A percentile compares a stretch with the other conserved stretches of the same genome.
Conservation (phyloP, 352 stramenopile species). For the Phytopythium boreale region DNA sequence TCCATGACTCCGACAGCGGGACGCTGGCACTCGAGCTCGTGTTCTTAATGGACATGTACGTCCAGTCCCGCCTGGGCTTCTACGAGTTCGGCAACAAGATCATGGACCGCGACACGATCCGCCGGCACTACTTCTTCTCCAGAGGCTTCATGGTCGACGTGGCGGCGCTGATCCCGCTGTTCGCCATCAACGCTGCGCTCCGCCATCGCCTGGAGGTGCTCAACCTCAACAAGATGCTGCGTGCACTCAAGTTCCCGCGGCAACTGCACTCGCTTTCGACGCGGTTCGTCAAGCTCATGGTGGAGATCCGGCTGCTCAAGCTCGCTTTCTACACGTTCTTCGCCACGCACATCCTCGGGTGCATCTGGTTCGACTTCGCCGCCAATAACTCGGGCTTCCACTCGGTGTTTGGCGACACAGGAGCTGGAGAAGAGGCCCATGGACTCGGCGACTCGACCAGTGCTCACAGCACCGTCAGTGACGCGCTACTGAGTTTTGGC, state of each 20-base stretch:
- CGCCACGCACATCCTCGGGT: conserved; percentile 48
- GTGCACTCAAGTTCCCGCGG: conserved; percentile 42
- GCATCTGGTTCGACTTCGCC: conserved; percentile 61
- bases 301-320: conserved; percentile 45
- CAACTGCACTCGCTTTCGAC: conserved; percentile 44
- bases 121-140: conserved; percentile 39
- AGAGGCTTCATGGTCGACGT: conserved; percentile 41
- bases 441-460: background rate
- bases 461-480: background rate
- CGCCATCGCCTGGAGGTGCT: conserved; percentile 29
- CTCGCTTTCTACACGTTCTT: conserved; percentile 61
- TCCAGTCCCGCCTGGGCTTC: conserved; percentile 50
- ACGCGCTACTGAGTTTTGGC: conserved; percentile 9
- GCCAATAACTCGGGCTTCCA: conserved; percentile 40
- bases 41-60: conserved; percentile 48
- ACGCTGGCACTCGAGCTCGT: conserved; percentile 36
- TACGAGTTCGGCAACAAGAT: conserved; percentile 71
- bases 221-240: conserved; percentile 57
- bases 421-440: background rate
- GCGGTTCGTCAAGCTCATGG: conserved; percentile 51
- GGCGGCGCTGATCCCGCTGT: conserved; percentile 36
- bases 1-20: conserved; percentile 22
- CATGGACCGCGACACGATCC: conserved; percentile 41
- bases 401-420: conserved; percentile 5
- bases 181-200: conserved; percentile 36